Conservation (phyloP, 78 protist species). For the Pelomyxa schiedti region DNA sequence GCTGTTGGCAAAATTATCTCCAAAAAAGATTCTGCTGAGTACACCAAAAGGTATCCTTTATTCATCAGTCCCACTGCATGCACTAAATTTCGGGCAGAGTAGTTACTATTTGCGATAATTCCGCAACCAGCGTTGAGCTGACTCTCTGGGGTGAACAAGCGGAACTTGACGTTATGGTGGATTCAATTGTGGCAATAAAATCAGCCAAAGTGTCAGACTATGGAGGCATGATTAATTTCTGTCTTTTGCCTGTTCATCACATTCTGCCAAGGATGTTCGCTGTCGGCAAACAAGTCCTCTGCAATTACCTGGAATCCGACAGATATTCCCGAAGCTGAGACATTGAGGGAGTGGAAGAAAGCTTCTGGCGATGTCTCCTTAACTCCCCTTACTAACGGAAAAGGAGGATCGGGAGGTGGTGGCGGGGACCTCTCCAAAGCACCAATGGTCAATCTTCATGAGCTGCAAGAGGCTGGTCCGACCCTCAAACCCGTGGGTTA, state of each 20-base stretch:
- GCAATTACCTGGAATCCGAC: too few relatives aligned
- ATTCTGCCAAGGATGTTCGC: too few relatives aligned
- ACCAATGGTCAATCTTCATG: neutral
- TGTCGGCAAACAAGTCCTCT: too few relatives aligned
- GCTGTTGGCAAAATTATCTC: too few relatives aligned
- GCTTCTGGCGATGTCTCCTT: neutral
- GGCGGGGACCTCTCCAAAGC: neutral
- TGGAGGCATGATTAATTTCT: neutral
- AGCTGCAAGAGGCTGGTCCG: neutral
- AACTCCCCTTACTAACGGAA: neutral
- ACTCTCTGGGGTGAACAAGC: conserved; percentile 44
- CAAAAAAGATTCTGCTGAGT: too few relatives aligned
- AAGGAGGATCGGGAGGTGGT: neutral
- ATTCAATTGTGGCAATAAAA: neutral
- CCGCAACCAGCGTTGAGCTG: conserved; percentile 4
- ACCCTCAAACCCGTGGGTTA: neutral
- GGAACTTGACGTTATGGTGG: neutral
- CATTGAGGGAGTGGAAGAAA: conserved; percentile 17
- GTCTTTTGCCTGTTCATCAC: neutral
- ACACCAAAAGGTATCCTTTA: neutral
- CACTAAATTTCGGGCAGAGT: conserved; percentile 1
- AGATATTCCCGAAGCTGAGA: conserved; percentile 7
- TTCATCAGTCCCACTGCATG: neutral
- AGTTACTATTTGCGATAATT: conserved; percentile 9
- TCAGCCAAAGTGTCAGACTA: neutral